Evolutionary conservation across 1,284 basidiomycete species (phyloP), one percentile per base, ranked within the genome.

Genomic region (Tremellales sp.): DNA sequence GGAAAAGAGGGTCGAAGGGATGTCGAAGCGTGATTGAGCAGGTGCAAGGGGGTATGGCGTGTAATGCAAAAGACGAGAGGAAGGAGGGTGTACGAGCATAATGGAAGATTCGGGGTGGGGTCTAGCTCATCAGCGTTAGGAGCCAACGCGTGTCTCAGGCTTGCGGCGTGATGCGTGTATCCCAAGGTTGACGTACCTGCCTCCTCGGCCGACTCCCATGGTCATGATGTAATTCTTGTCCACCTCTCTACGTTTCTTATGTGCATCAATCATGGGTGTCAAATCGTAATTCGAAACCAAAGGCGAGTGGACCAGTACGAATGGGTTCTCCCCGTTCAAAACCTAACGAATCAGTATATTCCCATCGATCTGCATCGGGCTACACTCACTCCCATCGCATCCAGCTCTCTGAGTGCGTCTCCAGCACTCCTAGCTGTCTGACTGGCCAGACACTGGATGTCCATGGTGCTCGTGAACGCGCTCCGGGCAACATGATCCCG

Each of bases 151-250:
- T n/a, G n/a, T n/a, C n/a, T 58, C 21, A 17, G 22, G 15, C 29
- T 31, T 25, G 15, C 36, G 33, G 13, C 17, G 23, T 12, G 17
- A n/a, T n/a, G 45, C 26, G 26, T 21, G 11, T 39, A 7, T 4
- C 22, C 17, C 19, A 4, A 11, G 19, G 22, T 36, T 37, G 15
- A 10, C 15, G 19, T 10, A 57, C 62, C 71, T 51, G 43, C 72
- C 73, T n/a, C 73, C 73, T 19, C 63, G 62, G 4, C 68, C 70
- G 0, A 92, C 86, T 12, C 91, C 87, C 78, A 92, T 87, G 27
- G 92, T 97, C 93, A 97, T 96, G 68, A 96, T 93, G 48, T 86
- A 84, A 67, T 96, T 87, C 76, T 91, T 90, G 74, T 94, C 90
- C 49, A 78, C 80, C 71, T 85, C 86, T 52, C 90, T 80, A 27